Evolutionary conservation across 2,329 filamentous ascomycete species (phyloP), one percentile per base, ranked within the genome.

Genomic region (Sordariomycetes sp.): DNA sequence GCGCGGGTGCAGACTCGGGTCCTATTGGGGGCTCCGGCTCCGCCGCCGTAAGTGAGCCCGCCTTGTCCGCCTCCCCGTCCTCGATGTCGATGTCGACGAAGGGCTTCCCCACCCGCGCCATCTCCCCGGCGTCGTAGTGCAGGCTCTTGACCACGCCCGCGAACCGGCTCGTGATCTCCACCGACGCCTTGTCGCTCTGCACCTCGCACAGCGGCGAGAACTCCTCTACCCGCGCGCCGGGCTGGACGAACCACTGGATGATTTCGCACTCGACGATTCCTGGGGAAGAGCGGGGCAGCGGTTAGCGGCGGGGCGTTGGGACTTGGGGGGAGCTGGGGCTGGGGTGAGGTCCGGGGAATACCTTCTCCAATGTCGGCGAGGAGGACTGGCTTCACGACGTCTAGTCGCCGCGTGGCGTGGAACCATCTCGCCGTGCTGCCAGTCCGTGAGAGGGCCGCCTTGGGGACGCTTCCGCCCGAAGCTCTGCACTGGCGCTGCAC

Each of bases 191-290:
- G 74, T 99, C 94, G 65, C 91, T 96, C 70, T 97, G 94, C 52
- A 99, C 95, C 74, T 99, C 94, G 73, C 94, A 99, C 53, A 99
- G 80, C 60, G 92, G 94, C 64, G 95, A 94, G 80, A 96, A 99
- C 75, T 99, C 92, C 74, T 99, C 91, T 64, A 99, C 91, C 59
- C 88, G 85, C 39, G 94, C 94, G 59, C 91, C 92, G 54, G 95
- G 90, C 72, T 96, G 87, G 62, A 99, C 92, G 69, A 97, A 99
- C 94, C 94, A 99, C 76, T 99, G 94, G 66, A 97, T 97, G 66
- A 99, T 89, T 72, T 99, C 94, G 67, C 94, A 96, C 74, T 99
- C 94, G 68, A 94, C 91, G 66, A 97, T 99, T 57, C 94, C 94
- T 94, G 64, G 50, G 55, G 15, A 15, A 61, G 55, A 64, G 63